phyloP scores from a whole-genome alignment of 352 stramenopile genomes.

The Globisporangium spinosum region DNA sequence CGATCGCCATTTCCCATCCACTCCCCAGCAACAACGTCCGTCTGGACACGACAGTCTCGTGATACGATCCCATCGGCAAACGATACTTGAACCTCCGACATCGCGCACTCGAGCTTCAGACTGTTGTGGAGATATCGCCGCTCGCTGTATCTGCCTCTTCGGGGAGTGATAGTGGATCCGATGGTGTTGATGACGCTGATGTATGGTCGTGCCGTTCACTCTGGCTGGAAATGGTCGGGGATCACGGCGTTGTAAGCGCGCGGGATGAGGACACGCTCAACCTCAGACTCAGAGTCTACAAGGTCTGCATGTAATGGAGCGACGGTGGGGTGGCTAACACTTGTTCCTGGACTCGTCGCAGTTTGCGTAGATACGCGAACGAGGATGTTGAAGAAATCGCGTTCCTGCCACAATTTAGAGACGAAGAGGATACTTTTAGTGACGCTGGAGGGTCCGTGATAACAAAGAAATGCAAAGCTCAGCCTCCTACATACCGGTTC shows the following conservation, averaged over 20 bases:
- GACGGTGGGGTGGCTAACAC: neutral
- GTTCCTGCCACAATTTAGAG: slow-evolving; percentile 18
- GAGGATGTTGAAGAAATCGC: slow-evolving; percentile 34
- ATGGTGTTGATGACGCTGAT: slow-evolving; percentile 25
- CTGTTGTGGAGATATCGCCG: slow-evolving; percentile 18
- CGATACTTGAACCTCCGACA: neutral
- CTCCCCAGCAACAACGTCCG: slow-evolving; percentile 7
- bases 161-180: slow-evolving; percentile 31
- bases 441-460: too few species aligned
- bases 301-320: neutral
- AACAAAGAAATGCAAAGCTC: too few species aligned
- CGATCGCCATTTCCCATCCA: neutral
- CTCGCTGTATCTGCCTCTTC: slow-evolving; percentile 21
- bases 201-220: slow-evolving; percentile 35
- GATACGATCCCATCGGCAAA: neutral
- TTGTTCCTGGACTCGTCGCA: neutral
- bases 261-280: slow-evolving; percentile 29
- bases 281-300: neutral
- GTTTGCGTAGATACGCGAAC: neutral
- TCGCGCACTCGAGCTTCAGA: slow-evolving; percentile 12
- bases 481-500: slow-evolving; percentile 23
- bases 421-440: too few species aligned
- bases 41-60: slow-evolving; percentile 16
- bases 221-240: slow-evolving; percentile 40
- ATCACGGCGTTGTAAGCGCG: slow-evolving; percentile 30